These are phyloP conservation scores for Coniochaeta hoffmannii DNA, from an alignment of 2,329 filamentous ascomycete genomes.

Conservation along the genomic window DNA sequence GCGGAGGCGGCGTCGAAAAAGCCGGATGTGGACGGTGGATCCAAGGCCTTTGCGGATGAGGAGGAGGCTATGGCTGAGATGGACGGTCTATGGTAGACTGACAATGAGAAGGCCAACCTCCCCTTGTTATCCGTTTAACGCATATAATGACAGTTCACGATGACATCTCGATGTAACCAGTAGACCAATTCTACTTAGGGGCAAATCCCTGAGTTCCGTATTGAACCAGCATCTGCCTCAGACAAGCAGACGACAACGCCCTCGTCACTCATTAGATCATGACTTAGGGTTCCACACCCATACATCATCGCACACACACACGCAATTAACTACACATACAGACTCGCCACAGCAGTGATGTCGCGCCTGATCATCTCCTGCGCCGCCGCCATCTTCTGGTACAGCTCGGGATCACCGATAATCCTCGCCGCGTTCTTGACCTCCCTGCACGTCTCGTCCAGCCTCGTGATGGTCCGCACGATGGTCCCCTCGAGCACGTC, in stretches of 20 bases:
- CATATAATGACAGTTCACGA: conserved; percentile 1
- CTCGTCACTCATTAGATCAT: not conserved
- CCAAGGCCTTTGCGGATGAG: conserved; percentile 47
- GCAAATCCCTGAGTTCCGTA: no score
- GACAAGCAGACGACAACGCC: not conserved
- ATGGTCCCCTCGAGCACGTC: conserved; percentile 97
- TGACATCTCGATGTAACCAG: not conserved
- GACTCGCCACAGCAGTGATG: conserved; percentile 79
- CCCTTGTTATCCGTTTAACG: not conserved
- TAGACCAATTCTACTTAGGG: no score
- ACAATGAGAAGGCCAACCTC: not conserved
- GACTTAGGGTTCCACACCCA: not conserved
- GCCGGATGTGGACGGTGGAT: not conserved
- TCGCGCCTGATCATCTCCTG: conserved; percentile 98
- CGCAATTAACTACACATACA: conserved; percentile 64
- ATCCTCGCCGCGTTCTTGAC: conserved; percentile 96
- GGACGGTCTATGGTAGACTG: conserved; percentile 41
- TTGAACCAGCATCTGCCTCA: no score
- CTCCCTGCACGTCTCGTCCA: conserved; percentile 95
- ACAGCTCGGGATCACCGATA: conserved; percentile 87
- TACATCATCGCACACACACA: not conserved
- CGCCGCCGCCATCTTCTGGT: conserved; percentile 93
- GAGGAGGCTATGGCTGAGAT: conserved; percentile 62
- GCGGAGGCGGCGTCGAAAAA: not conserved
- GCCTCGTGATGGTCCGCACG: conserved; percentile 83